Evolutionary conservation across 768 basidiomycete species (phyloP).

Genomic region (Tricholoma flavovirens): DNA sequence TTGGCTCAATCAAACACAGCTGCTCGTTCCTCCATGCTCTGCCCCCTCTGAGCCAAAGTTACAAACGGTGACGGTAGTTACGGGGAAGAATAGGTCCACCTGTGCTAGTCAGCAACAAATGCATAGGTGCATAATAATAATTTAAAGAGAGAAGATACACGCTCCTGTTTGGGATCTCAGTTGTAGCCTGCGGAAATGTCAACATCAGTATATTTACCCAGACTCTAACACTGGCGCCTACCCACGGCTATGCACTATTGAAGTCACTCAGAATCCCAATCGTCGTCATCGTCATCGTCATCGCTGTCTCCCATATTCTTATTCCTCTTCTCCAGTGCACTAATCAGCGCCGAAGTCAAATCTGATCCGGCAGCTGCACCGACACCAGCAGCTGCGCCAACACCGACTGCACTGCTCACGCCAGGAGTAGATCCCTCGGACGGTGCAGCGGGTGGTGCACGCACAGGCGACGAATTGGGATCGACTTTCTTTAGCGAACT

Average conservation of each 20-base stretch:
- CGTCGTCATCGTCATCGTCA: slow-evolving; percentile 70
- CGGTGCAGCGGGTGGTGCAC: slow-evolving; percentile 9
- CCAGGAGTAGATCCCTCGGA: slow-evolving; percentile 12
- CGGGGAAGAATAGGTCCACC: too few relatives aligned
- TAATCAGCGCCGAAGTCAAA: slow-evolving; percentile 78
- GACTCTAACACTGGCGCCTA: neutral
- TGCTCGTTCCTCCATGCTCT: too few relatives aligned
- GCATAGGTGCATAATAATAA: neutral
- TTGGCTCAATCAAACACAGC: too few relatives aligned
- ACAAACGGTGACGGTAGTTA: neutral
- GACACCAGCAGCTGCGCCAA: slow-evolving; percentile 30
- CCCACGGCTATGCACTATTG: neutral
- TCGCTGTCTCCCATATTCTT: slow-evolving; percentile 86
- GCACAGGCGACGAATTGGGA: slow-evolving; percentile 8
- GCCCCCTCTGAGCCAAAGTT: neutral
- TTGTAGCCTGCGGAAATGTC: neutral
- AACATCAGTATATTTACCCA: neutral
- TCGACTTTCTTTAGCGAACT: slow-evolving; percentile 12
- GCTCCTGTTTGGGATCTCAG: neutral
- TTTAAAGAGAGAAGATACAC: neutral
- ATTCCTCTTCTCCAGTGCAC: slow-evolving; percentile 75
- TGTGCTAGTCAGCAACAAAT: too few relatives aligned
- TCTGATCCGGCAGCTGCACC: slow-evolving; percentile 55
- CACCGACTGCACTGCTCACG: slow-evolving; percentile 26
- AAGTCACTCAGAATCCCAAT: slow-evolving; percentile 52